Evolutionary conservation across 768 basidiomycete genomes (phyloP).

Genomic region (Boletales sp.): DNA sequence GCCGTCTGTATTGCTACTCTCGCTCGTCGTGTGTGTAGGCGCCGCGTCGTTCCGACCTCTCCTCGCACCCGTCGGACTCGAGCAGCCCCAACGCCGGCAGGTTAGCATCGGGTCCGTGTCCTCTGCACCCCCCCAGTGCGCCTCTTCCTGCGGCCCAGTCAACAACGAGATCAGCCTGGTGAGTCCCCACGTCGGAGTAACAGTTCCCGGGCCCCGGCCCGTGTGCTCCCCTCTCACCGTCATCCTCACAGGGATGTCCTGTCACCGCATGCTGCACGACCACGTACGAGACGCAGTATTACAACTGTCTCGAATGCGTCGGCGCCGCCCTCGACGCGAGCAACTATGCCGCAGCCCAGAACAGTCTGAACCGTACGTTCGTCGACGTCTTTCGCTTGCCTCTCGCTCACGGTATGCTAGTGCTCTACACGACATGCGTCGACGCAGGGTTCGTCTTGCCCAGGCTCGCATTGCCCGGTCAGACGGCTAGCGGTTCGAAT

Average conservation of each 20-base stretch:
- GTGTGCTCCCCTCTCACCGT: neutral
- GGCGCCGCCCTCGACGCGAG: constrained; percentile 22
- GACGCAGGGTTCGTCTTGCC: constrained; percentile 23
- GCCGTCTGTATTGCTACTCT: neutral
- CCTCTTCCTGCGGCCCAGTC: constrained; percentile 21
- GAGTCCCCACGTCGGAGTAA: constrained; percentile 10
- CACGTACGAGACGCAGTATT: constrained; percentile 38
- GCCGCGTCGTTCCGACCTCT: constrained; percentile 4
- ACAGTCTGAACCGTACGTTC: constrained; percentile 35
- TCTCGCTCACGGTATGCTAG: constrained; percentile 1
- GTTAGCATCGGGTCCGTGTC: constrained; percentile 8
- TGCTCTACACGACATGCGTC: constrained; percentile 23
- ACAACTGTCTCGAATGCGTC: constrained; percentile 41
- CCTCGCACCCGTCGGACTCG: neutral
- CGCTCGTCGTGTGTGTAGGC: neutral
- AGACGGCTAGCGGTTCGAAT: constrained; percentile 15
- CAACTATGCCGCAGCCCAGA: constrained; percentile 31
- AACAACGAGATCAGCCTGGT: constrained; percentile 23
- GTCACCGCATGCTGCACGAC: constrained; percentile 36
- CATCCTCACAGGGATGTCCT: constrained; percentile 23
- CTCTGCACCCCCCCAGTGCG: constrained; percentile 21
- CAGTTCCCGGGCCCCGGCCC: neutral
- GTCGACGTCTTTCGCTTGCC: neutral
- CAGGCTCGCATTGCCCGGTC: constrained; percentile 25
- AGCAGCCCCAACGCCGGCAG: constrained; percentile 10